Evolutionary conservation across 2,329 filamentous ascomycete genomes (phyloP), one percentile per base, ranked within the genome.

Genomic region (Fusarium secorum): DNA sequence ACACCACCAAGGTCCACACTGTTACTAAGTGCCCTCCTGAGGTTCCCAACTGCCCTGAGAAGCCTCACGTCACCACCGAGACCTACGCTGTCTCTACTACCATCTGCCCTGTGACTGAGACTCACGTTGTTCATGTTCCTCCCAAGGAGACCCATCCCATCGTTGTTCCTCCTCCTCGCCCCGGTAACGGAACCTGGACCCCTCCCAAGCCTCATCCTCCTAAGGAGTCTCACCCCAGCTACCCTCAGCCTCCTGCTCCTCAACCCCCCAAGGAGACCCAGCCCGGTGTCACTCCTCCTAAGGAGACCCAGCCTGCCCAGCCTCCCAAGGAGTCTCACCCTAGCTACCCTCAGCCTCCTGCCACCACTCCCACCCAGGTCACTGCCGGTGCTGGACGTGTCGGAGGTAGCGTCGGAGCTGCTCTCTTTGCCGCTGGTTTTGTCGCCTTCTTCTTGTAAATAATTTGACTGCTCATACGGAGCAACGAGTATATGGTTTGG

Each of bases 1-100:
- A 73, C 70, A 74, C 61, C 42, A 75, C 73, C 28, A 65, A 60
- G 35, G 41, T 74, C 26, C 57, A 57, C 36, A 74, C 72, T 28
- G 60, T 74, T 11, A 75, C 73, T 11, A 58, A 45, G 42, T 72
- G 66, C 17, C 48, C 55, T 33, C 68, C 73, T 35, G 64, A 68
- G 17, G 60, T 68, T 18, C 39, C 62, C 10, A 42, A 74, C 59
- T 75, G 73, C 63, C 70, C 72, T 15, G 46, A 65, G 24, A 42
- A 48, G 24, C 54, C 64, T 26, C 62, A 70, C n/a, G 28, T 55
- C 13, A 68, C 57, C 26, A 74, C 73, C 1, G 68, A 72, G 60
- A 74, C 68, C 11, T 56, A 70, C 28, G 41, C 66, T 11, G 44
- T 74, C 30, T 71, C 62, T 15, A 74, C 71, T 17, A 74, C 71